Evolutionary conservation across 2,329 filamentous ascomycete genomes (phyloP).

Genomic region (Talaromyces verruculosus): DNA sequence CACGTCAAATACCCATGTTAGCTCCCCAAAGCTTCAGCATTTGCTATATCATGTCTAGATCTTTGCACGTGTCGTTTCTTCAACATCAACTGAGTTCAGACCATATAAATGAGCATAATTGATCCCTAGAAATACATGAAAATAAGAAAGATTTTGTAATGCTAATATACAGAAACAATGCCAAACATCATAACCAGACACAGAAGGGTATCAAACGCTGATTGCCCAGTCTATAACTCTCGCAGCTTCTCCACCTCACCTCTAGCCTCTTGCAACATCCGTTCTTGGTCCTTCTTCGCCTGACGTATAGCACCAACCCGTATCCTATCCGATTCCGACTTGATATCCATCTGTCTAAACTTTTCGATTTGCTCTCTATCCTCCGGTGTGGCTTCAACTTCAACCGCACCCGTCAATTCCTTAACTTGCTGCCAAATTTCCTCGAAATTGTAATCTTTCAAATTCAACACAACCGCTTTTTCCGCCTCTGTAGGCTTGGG

Average conservation of each 20-base stretch:
- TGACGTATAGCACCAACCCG: constrained; percentile 42
- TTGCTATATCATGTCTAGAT: not conserved
- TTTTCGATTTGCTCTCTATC: constrained; percentile 40
- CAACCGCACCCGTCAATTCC: constrained; percentile 42
- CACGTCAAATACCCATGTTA: too few relatives aligned
- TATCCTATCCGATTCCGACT: constrained; percentile 41
- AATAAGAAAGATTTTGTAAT: not conserved
- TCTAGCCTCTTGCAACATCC: constrained; percentile 45
- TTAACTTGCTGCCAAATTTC: constrained; percentile 48
- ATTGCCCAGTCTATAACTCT: constrained; percentile 29
- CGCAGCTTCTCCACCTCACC: constrained; percentile 46
- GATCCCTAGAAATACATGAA: constrained; percentile 4
- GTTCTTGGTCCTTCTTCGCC: constrained; percentile 47
- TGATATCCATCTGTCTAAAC: constrained; percentile 36
- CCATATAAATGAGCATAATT: not conserved
- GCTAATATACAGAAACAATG: constrained; percentile 19
- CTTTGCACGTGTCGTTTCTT: not conserved
- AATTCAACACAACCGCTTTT: constrained; percentile 38
- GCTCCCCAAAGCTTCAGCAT: too few relatives aligned
- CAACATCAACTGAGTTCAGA: not conserved
- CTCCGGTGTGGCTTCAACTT: constrained; percentile 34
- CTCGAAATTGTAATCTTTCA: constrained; percentile 40
- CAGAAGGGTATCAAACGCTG: constrained; percentile 4
- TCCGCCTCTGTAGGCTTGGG: constrained; percentile 35
- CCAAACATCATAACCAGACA: constrained; percentile 2